phyloP scores from a whole-genome alignment of 2,329 filamentous ascomycete genomes.

The Westerdykella aurantiaca region DNA sequence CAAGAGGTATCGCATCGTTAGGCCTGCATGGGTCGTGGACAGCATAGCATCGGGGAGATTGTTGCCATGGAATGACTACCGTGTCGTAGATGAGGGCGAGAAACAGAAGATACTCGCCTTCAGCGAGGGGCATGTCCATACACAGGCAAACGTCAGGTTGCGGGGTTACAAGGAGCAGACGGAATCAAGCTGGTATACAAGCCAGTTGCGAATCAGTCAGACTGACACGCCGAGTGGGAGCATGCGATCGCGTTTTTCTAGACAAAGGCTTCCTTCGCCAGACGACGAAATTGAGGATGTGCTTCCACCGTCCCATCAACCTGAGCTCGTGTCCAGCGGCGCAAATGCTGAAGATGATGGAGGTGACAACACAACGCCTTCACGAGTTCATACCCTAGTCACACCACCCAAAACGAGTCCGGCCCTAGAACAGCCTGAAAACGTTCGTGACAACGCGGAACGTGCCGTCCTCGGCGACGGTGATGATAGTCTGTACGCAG shows the following conservation, averaged over 20 bases:
- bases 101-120: conserved; percentile 72
- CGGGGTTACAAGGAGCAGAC: conserved; percentile 75
- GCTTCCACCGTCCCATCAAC: conserved; percentile 27
- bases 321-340: conserved; percentile 41
- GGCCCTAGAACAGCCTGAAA: conserved; percentile 9
- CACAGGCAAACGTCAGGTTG: conserved; percentile 56
- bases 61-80: conserved; percentile 79
- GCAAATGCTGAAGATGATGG: conserved; percentile 15
- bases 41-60: conserved; percentile 76
- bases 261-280: conserved; percentile 21
- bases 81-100: conserved; percentile 76
- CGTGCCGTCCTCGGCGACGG: conserved; percentile 10
- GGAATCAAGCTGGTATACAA: conserved; percentile 74
- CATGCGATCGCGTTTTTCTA: conserved; percentile 20
- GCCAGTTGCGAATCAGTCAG: conserved; percentile 52
- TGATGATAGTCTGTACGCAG: conserved; percentile 20
- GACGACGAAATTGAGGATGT: conserved; percentile 23
- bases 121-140: conserved; percentile 57
- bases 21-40: conserved; percentile 89
- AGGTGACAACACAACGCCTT: conserved; percentile 5
- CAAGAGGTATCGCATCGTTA: conserved; percentile 80
- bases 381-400: conserved; percentile 16
- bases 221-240: conserved; percentile 23
- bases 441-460: conserved; percentile 3
- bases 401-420: conserved; percentile 31